These are phyloP conservation scores for Neocucurbitaria cava DNA, from an alignment of 2,329 filamentous ascomycete species.

Conservation along the genomic window DNA sequence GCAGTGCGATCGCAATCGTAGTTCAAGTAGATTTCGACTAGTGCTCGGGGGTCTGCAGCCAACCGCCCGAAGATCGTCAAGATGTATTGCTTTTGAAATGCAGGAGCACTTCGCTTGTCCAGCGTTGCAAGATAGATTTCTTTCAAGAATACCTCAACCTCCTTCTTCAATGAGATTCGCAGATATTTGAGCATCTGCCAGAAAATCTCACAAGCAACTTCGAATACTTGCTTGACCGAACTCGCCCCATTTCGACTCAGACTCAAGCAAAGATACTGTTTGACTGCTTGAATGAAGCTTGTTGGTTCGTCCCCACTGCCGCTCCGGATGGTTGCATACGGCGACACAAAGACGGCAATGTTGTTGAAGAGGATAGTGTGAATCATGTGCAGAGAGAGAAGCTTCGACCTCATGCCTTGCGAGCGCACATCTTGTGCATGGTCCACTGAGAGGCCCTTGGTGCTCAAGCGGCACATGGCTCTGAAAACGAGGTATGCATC, in stretches of 20 bases:
- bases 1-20: conserved; percentile 95
- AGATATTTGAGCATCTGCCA: conserved; percentile 97
- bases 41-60: conserved; percentile 81
- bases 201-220: conserved; percentile 96
- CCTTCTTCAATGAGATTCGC: conserved; percentile 95
- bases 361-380: conserved; percentile 96
- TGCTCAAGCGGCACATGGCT: conserved; percentile 96
- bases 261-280: conserved; percentile 95
- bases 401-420: conserved; percentile 95
- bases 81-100: conserved; percentile 92
- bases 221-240: conserved; percentile 89
- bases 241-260: conserved; percentile 95
- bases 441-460: conserved; percentile 86
- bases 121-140: conserved; percentile 95
- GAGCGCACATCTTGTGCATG: conserved; percentile 92
- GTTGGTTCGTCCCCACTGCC: conserved; percentile 88
- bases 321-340: conserved; percentile 88
- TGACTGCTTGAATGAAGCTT: conserved; percentile 90
- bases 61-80: conserved; percentile 84
- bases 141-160: conserved; percentile 96
- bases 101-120: conserved; percentile 83
- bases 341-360: conserved; percentile 87
- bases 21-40: conserved; percentile 96
- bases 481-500: conserved; percentile 97
- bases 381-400: conserved; percentile 93